phyloP scores from a whole-genome alignment of 306 rosid species.

The Aeschynomene evenia region DNA sequence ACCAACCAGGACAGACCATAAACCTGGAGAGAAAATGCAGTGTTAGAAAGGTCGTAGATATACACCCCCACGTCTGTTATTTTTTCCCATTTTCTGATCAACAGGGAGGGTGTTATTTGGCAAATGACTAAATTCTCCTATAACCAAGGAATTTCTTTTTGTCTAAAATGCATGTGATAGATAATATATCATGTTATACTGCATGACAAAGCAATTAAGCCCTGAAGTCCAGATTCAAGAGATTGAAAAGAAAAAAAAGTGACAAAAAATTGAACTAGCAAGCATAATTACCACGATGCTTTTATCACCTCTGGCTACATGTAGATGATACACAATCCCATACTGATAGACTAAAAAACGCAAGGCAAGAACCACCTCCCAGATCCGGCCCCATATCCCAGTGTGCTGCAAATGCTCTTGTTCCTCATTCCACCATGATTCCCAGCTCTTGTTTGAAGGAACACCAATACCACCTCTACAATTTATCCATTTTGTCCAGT shows the following conservation, averaged over 20 bases:
- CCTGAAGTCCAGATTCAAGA: conserved; percentile 18
- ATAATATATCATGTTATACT: conserved; percentile 1
- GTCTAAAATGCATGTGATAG: conserved; percentile 3
- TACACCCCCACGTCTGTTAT: neutral
- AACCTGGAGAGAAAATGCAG: conserved; percentile 57
- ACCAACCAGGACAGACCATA: conserved; percentile 95
- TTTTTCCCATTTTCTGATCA: conserved; percentile 6
- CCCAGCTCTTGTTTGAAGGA: conserved; percentile 94
- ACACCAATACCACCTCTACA: conserved; percentile 96
- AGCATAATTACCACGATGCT: conserved; percentile 64
- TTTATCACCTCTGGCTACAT: conserved; percentile 54
- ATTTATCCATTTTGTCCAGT: conserved; percentile 91
- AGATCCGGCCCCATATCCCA: conserved; percentile 64
- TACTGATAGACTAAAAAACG: conserved; percentile 92
- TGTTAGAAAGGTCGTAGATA: conserved; percentile 24
- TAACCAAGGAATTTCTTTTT: neutral
- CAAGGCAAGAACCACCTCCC: conserved; percentile 74
- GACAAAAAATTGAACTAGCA: conserved; percentile 19
- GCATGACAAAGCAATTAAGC: conserved; percentile 26
- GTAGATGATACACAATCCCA: conserved; percentile 85
- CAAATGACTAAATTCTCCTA: neutral
- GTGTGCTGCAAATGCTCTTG: conserved; percentile 88
- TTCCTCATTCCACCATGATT: conserved; percentile 99
- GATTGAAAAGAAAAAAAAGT: conserved; percentile 22
- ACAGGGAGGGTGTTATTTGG: neutral